Percentiles rank a stretch among this genome's conserved stretches.
These are phyloP conservation scores for Podila clonocystis DNA, from an alignment of 192 early-diverging fungal species.

Conservation along the genomic window DNA sequence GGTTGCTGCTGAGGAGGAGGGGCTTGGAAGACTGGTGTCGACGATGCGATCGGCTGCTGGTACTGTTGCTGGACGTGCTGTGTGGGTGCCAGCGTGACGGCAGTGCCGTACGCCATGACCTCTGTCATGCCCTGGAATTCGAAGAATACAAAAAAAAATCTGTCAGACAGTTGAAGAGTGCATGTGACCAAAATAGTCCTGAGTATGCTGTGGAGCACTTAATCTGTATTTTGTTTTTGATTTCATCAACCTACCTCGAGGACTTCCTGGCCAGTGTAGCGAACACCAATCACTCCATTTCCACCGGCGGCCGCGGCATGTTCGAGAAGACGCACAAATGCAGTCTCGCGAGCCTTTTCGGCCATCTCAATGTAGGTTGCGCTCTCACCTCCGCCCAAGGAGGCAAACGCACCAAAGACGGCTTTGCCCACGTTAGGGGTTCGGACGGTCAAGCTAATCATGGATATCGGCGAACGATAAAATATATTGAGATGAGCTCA, in stretches of 20 bases:
- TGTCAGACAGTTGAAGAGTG: too few relatives aligned
- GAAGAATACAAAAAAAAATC: neutral
- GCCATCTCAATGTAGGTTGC: conserved; percentile 47
- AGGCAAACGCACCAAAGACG: conserved; percentile 47
- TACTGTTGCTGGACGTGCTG: conserved; percentile 7
- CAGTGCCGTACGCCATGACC: conserved; percentile 44
- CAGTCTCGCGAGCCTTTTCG: conserved; percentile 49
- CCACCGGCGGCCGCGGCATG: conserved; percentile 45
- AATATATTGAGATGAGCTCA: neutral
- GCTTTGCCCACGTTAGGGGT: conserved; percentile 46
- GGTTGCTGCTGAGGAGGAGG: neutral
- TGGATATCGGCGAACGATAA: neutral
- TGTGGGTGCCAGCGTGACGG: conserved; percentile 31
- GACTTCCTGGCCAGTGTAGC: conserved; percentile 15
- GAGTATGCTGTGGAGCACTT: neutral
- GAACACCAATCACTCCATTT: conserved; percentile 23
- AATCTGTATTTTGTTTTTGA: neutral
- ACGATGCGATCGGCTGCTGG: neutral
- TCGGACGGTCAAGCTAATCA: conserved; percentile 29
- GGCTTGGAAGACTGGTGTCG: neutral
- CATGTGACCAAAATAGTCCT: too few relatives aligned
- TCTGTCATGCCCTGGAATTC: conserved; percentile 34
- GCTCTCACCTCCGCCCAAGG: conserved; percentile 43
- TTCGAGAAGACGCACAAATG: conserved; percentile 44
- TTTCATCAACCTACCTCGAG: neutral